These are phyloP conservation scores for Globisporangium echinulatum DNA, from an alignment of 352 stramenopile genomes.

Conservation along the genomic window DNA sequence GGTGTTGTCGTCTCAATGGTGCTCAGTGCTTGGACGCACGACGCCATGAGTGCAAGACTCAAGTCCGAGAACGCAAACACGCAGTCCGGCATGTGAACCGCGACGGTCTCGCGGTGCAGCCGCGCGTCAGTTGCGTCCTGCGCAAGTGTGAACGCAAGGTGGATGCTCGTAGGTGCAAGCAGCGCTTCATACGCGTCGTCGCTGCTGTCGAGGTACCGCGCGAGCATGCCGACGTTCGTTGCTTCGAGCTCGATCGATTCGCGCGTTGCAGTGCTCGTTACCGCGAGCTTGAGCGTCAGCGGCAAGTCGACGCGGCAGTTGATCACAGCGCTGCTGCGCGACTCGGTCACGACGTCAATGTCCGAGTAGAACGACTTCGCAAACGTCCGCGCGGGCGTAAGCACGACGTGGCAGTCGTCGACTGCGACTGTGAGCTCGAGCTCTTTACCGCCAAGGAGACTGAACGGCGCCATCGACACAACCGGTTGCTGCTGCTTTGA, in stretches of 20 bases:
- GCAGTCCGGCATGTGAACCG: slow-evolving; percentile 59
- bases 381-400: slow-evolving; percentile 39
- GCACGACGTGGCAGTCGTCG: slow-evolving; percentile 48
- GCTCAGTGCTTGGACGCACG: slow-evolving; percentile 37
- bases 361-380: slow-evolving; percentile 52
- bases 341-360: slow-evolving; percentile 29
- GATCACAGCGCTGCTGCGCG: slow-evolving; percentile 36
- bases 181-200: slow-evolving; percentile 36
- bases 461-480: slow-evolving; percentile 60
- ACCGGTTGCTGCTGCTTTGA: slow-evolving; percentile 6
- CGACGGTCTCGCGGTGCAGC: slow-evolving; percentile 41
- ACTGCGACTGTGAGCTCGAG: slow-evolving; percentile 40
- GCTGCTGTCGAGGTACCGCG: slow-evolving; percentile 39
- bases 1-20: slow-evolving; percentile 52
- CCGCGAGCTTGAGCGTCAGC: slow-evolving; percentile 29
- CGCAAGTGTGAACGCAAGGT: slow-evolving; percentile 41
- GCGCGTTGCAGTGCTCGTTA: slow-evolving; percentile 39
- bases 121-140: slow-evolving; percentile 31
- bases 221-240: slow-evolving; percentile 38
- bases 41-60: slow-evolving; percentile 57
- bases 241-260: slow-evolving; percentile 47
- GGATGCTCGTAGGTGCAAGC: slow-evolving; percentile 37
- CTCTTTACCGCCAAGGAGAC: slow-evolving; percentile 45
- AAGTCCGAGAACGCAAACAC: slow-evolving; percentile 60
- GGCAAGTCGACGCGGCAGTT: slow-evolving; percentile 51